Conservation (phyloP, 2,329 filamentous ascomycete species). For the Aspergillus awamori region DNA sequence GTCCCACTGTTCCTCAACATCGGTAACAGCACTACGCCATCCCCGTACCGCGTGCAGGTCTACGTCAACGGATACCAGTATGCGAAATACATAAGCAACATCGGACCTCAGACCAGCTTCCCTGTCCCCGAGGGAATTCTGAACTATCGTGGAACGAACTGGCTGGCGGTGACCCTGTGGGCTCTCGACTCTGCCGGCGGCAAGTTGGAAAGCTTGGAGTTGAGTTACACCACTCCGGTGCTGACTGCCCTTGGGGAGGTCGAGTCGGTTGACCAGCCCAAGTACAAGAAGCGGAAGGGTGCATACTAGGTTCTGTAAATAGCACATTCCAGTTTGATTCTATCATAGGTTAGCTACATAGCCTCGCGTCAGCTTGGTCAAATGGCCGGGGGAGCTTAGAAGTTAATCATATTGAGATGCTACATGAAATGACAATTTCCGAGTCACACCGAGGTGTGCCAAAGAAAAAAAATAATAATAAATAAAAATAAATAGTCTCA, state of each 20-base stretch:
- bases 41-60: slow-evolving; percentile 65
- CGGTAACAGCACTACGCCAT: slow-evolving; percentile 48
- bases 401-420: too few relatives aligned
- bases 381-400: too few relatives aligned
- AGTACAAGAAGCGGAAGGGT: slow-evolving; percentile 51
- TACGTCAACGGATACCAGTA: slow-evolving; percentile 80
- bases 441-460: too few relatives aligned
- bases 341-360: neutral
- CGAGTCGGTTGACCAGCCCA: slow-evolving; percentile 49
- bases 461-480: too few relatives aligned
- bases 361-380: neutral
- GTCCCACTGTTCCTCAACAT: slow-evolving; percentile 59
- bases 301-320: slow-evolving; percentile 50
- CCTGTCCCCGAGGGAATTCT: slow-evolving; percentile 75
- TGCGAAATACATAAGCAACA: slow-evolving; percentile 66
- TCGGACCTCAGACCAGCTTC: slow-evolving; percentile 73
- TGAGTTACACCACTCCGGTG: slow-evolving; percentile 55
- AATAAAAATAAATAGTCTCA: neutral
- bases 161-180: slow-evolving; percentile 70
- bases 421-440: too few relatives aligned
- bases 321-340: neutral
- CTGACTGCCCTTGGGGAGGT: slow-evolving; percentile 55
- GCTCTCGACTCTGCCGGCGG: slow-evolving; percentile 61
- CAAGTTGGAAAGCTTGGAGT: slow-evolving; percentile 57
- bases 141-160: slow-evolving; percentile 71